A percentile compares a stretch with the other conserved stretches of the same genome.
Conservation (phyloP, 345 rosid genomes). For the Eucalyptus cloeziana region DNA sequence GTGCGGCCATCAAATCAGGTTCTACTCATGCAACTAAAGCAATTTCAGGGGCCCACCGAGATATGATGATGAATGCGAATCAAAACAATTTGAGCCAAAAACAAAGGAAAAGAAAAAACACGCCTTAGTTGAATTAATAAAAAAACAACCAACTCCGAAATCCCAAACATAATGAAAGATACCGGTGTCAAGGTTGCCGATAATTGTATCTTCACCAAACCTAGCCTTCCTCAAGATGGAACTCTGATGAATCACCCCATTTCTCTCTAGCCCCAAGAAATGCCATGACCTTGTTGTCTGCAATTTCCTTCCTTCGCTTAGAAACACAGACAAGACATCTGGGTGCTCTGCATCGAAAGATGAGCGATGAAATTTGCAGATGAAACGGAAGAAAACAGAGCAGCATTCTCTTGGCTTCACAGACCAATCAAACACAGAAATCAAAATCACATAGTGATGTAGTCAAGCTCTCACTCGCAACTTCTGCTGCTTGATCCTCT, state of each 20-base stretch:
- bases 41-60: background rate
- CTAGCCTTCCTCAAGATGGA: slow-evolving; percentile 18
- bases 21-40: background rate
- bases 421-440: background rate
- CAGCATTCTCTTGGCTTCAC: background rate
- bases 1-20: background rate
- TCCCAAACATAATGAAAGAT: background rate
- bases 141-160: background rate
- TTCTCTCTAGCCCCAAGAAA: slow-evolving; percentile 10
- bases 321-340: slow-evolving; percentile 22
- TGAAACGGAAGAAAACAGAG: background rate
- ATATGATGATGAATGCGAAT: background rate
- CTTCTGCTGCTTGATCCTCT: slow-evolving; percentile 16
- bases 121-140: background rate
- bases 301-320: slow-evolving; percentile 10
- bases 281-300: slow-evolving; percentile 30
- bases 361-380: background rate
- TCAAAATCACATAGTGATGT: background rate
- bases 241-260: background rate
- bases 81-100: background rate
- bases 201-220: slow-evolving; percentile 21
- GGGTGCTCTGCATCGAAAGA: slow-evolving; percentile 14
- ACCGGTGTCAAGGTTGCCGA: slow-evolving; percentile 33
- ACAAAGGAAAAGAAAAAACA: background rate
- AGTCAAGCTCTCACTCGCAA: slow-evolving; percentile 9